Conservation (phyloP, 805 yeast species). For the Starmerella geochares region DNA sequence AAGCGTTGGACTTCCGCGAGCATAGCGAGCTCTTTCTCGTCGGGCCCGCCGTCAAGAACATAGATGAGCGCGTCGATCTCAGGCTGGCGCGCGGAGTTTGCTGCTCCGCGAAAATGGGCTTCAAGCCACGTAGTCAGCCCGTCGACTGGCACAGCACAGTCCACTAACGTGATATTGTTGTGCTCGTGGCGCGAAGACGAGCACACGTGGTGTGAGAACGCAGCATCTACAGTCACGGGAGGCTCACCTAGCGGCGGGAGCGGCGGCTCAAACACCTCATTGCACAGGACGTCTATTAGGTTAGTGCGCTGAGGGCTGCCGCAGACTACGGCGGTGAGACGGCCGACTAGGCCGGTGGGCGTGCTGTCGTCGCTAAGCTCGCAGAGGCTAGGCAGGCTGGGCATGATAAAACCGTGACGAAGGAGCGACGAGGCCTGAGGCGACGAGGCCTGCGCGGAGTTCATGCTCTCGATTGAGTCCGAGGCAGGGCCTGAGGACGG, state of each 20-base stretch:
- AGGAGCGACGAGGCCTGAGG: not conserved
- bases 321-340: not conserved
- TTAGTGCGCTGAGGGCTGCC: conserved; percentile 1
- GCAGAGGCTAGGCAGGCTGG: conserved; percentile 12
- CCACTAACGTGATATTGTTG: conserved; percentile 7
- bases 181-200: conserved; percentile 10
- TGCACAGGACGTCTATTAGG: not conserved
- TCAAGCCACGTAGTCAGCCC: conserved; percentile 15
- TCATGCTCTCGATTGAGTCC: not conserved
- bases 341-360: conserved; percentile 2
- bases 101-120: conserved; percentile 1
- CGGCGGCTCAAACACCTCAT: conserved; percentile 2
- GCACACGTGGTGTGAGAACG: conserved; percentile 1
- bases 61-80: conserved; percentile 12
- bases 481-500: not conserved
- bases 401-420: conserved; percentile 13
- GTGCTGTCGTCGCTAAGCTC: not conserved
- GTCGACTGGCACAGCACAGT: not conserved
- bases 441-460: not conserved
- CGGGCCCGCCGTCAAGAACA: not conserved
- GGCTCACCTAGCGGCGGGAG: not conserved
- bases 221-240: not conserved
- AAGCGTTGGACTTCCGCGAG: conserved; percentile 9
- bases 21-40: conserved; percentile 6
- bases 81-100: conserved; percentile 4